These are phyloP conservation scores for Thuja plicata DNA, from an alignment of 83 land plant genomes.

Conservation along the genomic window DNA sequence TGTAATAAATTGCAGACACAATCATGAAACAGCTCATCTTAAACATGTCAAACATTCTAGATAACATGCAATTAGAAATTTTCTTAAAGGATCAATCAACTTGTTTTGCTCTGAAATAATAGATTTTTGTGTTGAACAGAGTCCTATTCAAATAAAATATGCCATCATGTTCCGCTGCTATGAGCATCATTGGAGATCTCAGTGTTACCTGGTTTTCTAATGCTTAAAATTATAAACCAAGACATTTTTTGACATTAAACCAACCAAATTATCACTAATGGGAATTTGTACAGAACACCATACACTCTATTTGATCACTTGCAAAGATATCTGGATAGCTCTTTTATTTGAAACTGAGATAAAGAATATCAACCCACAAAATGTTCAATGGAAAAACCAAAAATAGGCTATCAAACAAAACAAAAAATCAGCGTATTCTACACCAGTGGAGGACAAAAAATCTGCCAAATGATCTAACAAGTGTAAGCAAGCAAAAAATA, in stretches of 20 bases:
- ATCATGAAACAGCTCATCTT: neutral
- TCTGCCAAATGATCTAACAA: neutral
- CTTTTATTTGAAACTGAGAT: neutral
- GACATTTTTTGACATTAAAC: neutral
- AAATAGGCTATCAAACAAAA: neutral
- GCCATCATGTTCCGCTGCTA: neutral
- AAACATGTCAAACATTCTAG: neutral
- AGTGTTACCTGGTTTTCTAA: neutral
- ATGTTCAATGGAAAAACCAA: neutral
- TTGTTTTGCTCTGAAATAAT: neutral
- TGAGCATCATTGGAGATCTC: neutral
- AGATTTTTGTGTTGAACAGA: neutral
- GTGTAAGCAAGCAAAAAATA: neutral
- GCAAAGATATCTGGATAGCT: neutral
- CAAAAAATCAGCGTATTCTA: neutral
- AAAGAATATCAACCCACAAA: neutral
- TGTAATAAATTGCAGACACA: slow-evolving; percentile 18
- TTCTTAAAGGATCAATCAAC: neutral
- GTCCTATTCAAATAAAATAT: neutral
- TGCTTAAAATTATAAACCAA: neutral
- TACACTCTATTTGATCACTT: neutral
- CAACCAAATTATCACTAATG: neutral
- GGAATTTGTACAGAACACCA: neutral
- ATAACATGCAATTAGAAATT: neutral
- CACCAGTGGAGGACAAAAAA: neutral